Conservation (phyloP, 2,329 filamentous ascomycete genomes). For the Xylaria sp. region DNA sequence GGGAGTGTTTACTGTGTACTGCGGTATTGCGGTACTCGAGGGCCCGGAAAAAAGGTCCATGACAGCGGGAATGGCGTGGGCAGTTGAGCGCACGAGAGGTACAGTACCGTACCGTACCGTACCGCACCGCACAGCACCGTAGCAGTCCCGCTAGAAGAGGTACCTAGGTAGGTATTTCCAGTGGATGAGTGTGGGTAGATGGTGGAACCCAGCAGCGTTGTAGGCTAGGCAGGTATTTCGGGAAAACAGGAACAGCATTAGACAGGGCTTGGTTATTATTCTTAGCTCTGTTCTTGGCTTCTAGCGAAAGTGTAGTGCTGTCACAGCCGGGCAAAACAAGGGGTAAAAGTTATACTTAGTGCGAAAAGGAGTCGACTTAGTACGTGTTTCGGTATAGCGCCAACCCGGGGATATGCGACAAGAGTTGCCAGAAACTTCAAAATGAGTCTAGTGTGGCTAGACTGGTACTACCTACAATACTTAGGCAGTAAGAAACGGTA, state of each 20-base stretch:
- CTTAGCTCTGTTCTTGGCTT: constrained; percentile 15
- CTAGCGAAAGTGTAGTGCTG: background rate
- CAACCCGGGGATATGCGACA: constrained; percentile 2
- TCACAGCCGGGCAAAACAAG: constrained; percentile 1
- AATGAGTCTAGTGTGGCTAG: background rate
- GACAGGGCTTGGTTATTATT: constrained; percentile 19
- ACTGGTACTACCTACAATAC: background rate
- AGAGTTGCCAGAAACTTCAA: constrained; percentile 23
- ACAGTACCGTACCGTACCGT: background rate
- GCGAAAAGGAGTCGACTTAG: constrained; percentile 18
- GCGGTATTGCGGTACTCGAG: background rate
- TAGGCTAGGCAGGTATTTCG: constrained; percentile 27
- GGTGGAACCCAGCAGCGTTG: background rate
- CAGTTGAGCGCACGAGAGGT: background rate
- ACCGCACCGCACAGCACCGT: background rate
- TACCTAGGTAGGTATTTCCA: background rate
- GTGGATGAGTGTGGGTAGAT: background rate
- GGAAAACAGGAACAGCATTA: constrained; percentile 31
- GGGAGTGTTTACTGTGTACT: background rate
- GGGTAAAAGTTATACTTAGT: background rate
- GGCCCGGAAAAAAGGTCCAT: constrained; percentile 28
- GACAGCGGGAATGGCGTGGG: constrained; percentile 23
- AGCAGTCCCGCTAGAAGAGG: background rate
- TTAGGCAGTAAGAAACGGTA: background rate
- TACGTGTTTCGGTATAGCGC: constrained; percentile 30